Base-by-base conservation (phyloP, 1,284 basidiomycete species). In the Apiotrichum gamsii region DNA sequence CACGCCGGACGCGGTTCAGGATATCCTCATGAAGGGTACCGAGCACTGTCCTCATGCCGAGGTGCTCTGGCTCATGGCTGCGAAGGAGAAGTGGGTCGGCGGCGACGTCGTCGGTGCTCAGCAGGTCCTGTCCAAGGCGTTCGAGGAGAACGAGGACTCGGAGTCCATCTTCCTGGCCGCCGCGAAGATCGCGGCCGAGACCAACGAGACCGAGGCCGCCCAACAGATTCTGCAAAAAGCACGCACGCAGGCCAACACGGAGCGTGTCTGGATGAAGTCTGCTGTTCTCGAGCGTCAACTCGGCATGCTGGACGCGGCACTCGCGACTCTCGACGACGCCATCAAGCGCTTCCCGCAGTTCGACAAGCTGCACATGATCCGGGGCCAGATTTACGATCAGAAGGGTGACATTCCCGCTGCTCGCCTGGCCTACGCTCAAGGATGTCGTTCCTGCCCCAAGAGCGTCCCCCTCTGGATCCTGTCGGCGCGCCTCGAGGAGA, bases 81-180 rank as follows among this genome's bases (percentile, higher is more conserved):
- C 94, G 3, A 93, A 95, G 72, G 90, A 96, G 74, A 88, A 88
- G 65, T 94, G 90, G 89, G 67, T 88, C 10, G 81, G 82, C 9
- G 87, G 87, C 8, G 89, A 98, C 63, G 84, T 97, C 10, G 80
- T 83, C 1, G 85, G 83, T 13, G 90, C 94, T 0, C 83, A 93
- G 39, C 80, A 83, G 52, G 84, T 95, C 14, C 81, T 98, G 14
- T 88, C 85, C 52, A 81, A 81, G 35, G 91, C 95, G 0, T 97
- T 97, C 76, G 82, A 87, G 52, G 87, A 89, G 39, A 98, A 97
- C 67, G 87, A 91, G 15, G 91, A 96, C 65, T 94, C 88, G 65
- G 95, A 98, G 70, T 83, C 86, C 52, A 96, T 98, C 62, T 98
- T 93, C 87, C 75, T 98, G 34, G 94, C 93, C 1, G 94, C 94